Evolutionary conservation across 2,329 filamentous ascomycete genomes (phyloP).

Genomic region (Diatrype stigma): DNA sequence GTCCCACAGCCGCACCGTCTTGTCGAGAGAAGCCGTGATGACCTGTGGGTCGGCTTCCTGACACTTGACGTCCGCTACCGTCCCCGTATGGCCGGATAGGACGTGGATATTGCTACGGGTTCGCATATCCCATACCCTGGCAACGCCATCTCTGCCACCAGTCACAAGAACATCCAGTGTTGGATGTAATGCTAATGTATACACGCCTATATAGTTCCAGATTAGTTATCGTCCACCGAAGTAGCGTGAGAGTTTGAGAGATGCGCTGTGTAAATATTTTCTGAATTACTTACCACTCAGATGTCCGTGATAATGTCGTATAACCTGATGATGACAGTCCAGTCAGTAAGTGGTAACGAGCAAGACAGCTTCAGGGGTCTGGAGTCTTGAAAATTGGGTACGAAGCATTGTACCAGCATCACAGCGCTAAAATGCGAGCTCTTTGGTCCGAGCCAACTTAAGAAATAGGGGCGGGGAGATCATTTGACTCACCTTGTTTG

Average conservation of each 20-base stretch:
- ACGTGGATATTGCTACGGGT: constrained; percentile 95
- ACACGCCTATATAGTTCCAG: constrained; percentile 54
- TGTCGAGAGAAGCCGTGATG: constrained; percentile 88
- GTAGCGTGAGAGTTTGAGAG: not conserved
- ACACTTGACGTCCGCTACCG: constrained; percentile 82
- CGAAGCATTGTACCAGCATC: no score
- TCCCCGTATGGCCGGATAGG: constrained; percentile 82
- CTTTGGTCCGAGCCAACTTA: not conserved
- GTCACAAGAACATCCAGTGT: constrained; percentile 93
- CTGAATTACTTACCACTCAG: constrained; percentile 56
- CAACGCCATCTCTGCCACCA: constrained; percentile 89
- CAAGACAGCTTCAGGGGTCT: not conserved
- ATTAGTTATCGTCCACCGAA: not conserved
- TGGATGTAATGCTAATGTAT: constrained; percentile 88
- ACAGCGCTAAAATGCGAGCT: no score
- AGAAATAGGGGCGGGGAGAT: not conserved
- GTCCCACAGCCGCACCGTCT: constrained; percentile 90
- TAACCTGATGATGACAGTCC: constrained; percentile 43
- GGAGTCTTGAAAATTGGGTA: not conserved
- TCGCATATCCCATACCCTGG: constrained; percentile 97
- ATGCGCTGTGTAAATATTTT: not conserved
- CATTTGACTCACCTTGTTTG: constrained; percentile 67
- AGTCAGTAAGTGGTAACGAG: not conserved
- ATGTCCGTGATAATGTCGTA: constrained; percentile 95
- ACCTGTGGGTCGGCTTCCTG: constrained; percentile 97